Percentiles rank a stretch among this genome's conserved stretches.
These are phyloP conservation scores for Detonula confervacea DNA, from an alignment of 352 stramenopile genomes.

Conservation along the genomic window DNA sequence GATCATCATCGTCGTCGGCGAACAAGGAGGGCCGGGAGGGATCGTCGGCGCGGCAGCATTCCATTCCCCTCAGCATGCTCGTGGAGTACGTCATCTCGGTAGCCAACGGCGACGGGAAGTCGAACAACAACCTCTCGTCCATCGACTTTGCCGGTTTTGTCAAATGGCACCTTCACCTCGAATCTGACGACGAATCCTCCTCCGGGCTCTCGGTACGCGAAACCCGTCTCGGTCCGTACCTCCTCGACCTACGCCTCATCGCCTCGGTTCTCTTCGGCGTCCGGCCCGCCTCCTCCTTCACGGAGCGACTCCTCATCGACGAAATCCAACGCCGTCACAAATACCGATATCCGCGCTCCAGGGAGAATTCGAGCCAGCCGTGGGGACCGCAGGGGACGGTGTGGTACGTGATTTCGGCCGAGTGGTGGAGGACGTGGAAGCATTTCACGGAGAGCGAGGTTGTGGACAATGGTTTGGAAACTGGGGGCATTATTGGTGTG, in stretches of 20 bases:
- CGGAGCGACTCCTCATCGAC: conserved; percentile 67
- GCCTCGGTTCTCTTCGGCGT: conserved; percentile 78
- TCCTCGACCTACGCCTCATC: conserved; percentile 78
- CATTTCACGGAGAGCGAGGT: conserved; percentile 50
- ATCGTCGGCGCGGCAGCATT: background rate
- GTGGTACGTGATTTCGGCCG: conserved; percentile 81
- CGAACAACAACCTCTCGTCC: background rate
- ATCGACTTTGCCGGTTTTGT: conserved; percentile 61
- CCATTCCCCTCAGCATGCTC: conserved; percentile 51
- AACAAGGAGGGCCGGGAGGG: too few relatives aligned
- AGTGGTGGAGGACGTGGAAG: conserved; percentile 72
- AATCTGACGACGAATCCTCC: background rate
- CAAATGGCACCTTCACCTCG: conserved; percentile 44
- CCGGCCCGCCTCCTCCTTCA: conserved; percentile 57
- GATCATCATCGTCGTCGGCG: conserved; percentile 13
- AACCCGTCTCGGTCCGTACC: conserved; percentile 62
- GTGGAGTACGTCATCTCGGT: conserved; percentile 66
- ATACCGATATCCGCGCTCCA: conserved; percentile 68
- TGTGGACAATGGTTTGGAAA: background rate
- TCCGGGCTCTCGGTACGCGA: conserved; percentile 33
- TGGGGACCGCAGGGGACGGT: conserved; percentile 74
- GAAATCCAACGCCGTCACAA: conserved; percentile 78
- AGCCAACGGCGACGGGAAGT: conserved; percentile 14
- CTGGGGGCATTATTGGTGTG: conserved; percentile 21
- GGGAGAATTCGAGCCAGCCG: conserved; percentile 45